Evolutionary conservation across 805 yeast species (phyloP).

Genomic region (Ascoidea asiatica): DNA sequence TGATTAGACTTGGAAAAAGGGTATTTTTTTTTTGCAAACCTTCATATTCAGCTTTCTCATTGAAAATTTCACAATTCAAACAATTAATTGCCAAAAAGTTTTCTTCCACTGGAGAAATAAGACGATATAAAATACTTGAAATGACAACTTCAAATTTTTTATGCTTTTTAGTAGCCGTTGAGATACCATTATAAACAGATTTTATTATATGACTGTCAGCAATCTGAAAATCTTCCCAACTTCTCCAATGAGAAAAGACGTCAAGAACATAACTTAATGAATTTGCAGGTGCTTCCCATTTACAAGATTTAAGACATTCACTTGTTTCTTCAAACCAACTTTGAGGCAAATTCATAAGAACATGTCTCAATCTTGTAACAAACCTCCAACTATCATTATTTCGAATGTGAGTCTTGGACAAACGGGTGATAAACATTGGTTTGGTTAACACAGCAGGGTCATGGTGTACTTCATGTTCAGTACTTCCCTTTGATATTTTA

Average conservation of each 20-base stretch:
- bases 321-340: constrained; percentile 30
- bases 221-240: constrained; percentile 73
- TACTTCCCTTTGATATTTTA: constrained; percentile 33
- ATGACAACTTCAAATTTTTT: constrained; percentile 16
- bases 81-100: constrained; percentile 19
- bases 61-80: constrained; percentile 12
- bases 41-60: constrained; percentile 1
- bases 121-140: constrained; percentile 18
- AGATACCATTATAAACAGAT: constrained; percentile 26
- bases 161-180: constrained; percentile 2
- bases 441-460: constrained; percentile 87
- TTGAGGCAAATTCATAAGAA: constrained; percentile 42
- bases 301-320: constrained; percentile 15
- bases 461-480: constrained; percentile 41
- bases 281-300: constrained; percentile 32
- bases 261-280: constrained; percentile 43
- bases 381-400: constrained; percentile 82
- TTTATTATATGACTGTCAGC: constrained; percentile 42
- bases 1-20: background rate
- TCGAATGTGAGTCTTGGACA: constrained; percentile 62
- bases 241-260: constrained; percentile 70
- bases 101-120: constrained; percentile 19
- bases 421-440: constrained; percentile 70
- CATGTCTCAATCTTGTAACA: constrained; percentile 65
- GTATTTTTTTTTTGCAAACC: background rate